Evolutionary conservation across 441 rosid species (phyloP).

Genomic region (Aquilaria agallochum): DNA sequence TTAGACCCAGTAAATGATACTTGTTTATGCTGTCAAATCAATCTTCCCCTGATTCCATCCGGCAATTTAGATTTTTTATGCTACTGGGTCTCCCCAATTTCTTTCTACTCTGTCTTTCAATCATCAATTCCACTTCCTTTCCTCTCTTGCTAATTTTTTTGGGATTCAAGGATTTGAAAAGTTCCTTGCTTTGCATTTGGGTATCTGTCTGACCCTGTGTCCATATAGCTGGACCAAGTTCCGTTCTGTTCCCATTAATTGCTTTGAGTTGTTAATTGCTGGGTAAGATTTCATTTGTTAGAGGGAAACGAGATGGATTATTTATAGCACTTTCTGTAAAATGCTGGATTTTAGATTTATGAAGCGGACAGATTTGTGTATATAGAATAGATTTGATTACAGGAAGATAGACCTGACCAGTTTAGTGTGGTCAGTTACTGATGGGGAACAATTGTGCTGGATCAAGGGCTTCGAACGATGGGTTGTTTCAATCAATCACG

Average conservation of each 20-base stretch:
- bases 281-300: neutral
- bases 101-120: neutral
- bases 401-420: slow-evolving; percentile 1
- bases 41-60: neutral
- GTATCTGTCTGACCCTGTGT: neutral
- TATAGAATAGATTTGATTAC: neutral
- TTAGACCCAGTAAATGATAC: neutral
- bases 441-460: slow-evolving; percentile 66
- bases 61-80: neutral
- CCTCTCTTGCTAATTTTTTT: neutral
- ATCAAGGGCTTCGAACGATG: slow-evolving; percentile 26
- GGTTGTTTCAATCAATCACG: slow-evolving; percentile 37
- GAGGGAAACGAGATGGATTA: slow-evolving; percentile 15
- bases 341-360: neutral
- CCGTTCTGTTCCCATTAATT: neutral
- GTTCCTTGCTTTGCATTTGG: neutral
- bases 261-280: slow-evolving; percentile 6
- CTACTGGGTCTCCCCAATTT: neutral
- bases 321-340: neutral
- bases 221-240: too few relatives aligned
- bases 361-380: slow-evolving; percentile 5
- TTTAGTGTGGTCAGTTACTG: slow-evolving; percentile 26
- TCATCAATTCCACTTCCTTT: neutral
- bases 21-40: slow-evolving; percentile 5
- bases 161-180: slow-evolving; percentile 18